Evolutionary conservation across 75 land plant genomes (phyloP), one percentile per base, ranked within the genome.

Genomic region (Sequoiadendron giganteum): DNA sequence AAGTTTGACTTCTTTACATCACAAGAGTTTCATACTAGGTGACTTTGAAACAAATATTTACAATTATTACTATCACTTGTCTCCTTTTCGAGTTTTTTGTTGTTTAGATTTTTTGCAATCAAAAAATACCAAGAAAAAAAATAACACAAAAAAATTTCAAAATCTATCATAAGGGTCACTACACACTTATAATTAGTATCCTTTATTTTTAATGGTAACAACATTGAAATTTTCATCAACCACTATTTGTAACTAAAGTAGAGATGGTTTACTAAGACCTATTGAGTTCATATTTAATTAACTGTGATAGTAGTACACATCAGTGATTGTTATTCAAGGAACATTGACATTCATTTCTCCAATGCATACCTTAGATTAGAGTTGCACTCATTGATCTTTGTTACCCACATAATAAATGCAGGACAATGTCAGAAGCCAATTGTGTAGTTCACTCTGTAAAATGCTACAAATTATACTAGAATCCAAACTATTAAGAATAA

Each of bases 321-420:
- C 13, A 7, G 47, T 40, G 28, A 11, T 10, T 80, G n/a, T 21
- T 43, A 77, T 81, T 81, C 48, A 45, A 81, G 11, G 21, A 81
- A 43, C 3, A 45, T 1, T 18, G 83, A 39, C 83, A 81, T 45
- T 34, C 1, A 32, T 34, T 32, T 73, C 3, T 55, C 30, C n/a
- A 42, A n/a, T 39, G 52, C 90, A 88, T 88, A 96, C 99, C 91
- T 97, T 97, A 84, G 95, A 87, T 90, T 95, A 98, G 34, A 98
- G 87, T 88, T 93, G 96, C 68, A 96, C 89, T n/a, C 99, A 90
- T 85, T 94, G 93, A 68, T 98, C 99, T 88, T 97, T 98, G 58
- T 86, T 91, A 68, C 99, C 99, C 90, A 98, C 99, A 97, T 98
- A 98, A 87, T 84, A 98, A 30, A 98, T 96, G 91, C 99, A 98